Evolutionary conservation across 768 basidiomycete species (phyloP).

Genomic region (Amanita subjunquillea): DNA sequence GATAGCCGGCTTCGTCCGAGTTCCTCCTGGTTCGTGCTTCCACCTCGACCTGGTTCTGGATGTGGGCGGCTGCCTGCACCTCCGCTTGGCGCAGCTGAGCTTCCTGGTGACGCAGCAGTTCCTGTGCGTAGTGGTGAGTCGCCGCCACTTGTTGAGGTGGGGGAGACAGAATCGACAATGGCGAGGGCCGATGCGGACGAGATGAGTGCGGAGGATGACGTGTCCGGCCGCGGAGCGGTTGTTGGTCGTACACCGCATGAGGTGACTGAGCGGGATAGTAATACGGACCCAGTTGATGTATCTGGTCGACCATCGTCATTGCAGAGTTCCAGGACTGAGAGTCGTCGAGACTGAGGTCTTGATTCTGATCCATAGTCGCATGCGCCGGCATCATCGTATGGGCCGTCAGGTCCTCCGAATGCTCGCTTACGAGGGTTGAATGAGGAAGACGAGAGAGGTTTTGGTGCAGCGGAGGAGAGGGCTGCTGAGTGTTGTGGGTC

Average conservation of each 20-base stretch:
- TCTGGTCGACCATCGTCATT: slow-evolving; percentile 39
- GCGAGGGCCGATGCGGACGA: slow-evolving; percentile 36
- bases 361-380: slow-evolving; percentile 69
- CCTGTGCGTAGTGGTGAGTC: slow-evolving; percentile 32
- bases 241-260: slow-evolving; percentile 16
- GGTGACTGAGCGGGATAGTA: slow-evolving; percentile 17
- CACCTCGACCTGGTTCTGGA: slow-evolving; percentile 11
- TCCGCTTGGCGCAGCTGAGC: slow-evolving; percentile 26
- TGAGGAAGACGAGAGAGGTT: slow-evolving; percentile 14
- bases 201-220: slow-evolving; percentile 32
- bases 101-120: slow-evolving; percentile 33
- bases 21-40: slow-evolving; percentile 10
- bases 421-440: slow-evolving; percentile 52
- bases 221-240: slow-evolving; percentile 27
- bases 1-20: slow-evolving; percentile 16
- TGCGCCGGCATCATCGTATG: slow-evolving; percentile 20
- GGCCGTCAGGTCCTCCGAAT: slow-evolving; percentile 46
- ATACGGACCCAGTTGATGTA: slow-evolving; percentile 17
- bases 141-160: slow-evolving; percentile 10
- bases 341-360: slow-evolving; percentile 67
- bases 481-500: slow-evolving; percentile 13
- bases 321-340: slow-evolving; percentile 85
- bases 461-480: slow-evolving; percentile 18
- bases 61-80: slow-evolving; percentile 21
- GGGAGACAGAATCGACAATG: slow-evolving; percentile 35